phyloP scores from a whole-genome alignment of 108 stramenopile species.

The Fragilaria crotonensis region DNA sequence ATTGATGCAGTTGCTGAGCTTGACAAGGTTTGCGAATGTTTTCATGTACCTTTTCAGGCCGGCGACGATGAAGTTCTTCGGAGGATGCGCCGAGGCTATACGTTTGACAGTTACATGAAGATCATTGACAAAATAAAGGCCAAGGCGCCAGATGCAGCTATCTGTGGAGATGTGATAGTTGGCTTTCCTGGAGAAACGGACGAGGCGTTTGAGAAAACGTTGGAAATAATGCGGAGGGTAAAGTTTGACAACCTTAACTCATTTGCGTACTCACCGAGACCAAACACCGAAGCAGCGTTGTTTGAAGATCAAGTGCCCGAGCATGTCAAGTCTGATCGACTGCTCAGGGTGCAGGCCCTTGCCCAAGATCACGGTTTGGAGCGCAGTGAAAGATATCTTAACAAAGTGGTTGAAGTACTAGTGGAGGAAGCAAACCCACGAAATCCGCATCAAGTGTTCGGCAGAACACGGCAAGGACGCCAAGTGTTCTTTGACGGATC shows the following conservation, averaged over 20 bases:
- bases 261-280: slow-evolving; percentile 78
- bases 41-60: slow-evolving; percentile 88
- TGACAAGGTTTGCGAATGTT: slow-evolving; percentile 79
- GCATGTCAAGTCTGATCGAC: slow-evolving; percentile 82
- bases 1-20: slow-evolving; percentile 84
- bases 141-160: slow-evolving; percentile 87
- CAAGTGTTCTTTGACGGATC: slow-evolving; percentile 86
- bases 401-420: slow-evolving; percentile 67
- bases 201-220: slow-evolving; percentile 87
- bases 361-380: slow-evolving; percentile 78
- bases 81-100: slow-evolving; percentile 88
- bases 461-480: slow-evolving; percentile 77
- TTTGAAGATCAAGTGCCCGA: slow-evolving; percentile 83
- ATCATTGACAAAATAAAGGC: slow-evolving; percentile 74
- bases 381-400: slow-evolving; percentile 79
- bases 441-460: slow-evolving; percentile 76
- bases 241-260: slow-evolving; percentile 78
- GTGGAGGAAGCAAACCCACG: slow-evolving; percentile 88
- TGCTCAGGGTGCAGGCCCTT: slow-evolving; percentile 76
- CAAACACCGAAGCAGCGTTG: slow-evolving; percentile 80
- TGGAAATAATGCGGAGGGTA: slow-evolving; percentile 88
- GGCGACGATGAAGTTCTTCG: slow-evolving; percentile 79
- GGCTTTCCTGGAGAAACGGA: slow-evolving; percentile 98
- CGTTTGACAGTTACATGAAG: slow-evolving; percentile 80
- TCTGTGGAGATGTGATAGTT: slow-evolving; percentile 88